Evolutionary conservation across 2,329 filamentous ascomycete species (phyloP).

Genomic region (Aspergillus amoenus): DNA sequence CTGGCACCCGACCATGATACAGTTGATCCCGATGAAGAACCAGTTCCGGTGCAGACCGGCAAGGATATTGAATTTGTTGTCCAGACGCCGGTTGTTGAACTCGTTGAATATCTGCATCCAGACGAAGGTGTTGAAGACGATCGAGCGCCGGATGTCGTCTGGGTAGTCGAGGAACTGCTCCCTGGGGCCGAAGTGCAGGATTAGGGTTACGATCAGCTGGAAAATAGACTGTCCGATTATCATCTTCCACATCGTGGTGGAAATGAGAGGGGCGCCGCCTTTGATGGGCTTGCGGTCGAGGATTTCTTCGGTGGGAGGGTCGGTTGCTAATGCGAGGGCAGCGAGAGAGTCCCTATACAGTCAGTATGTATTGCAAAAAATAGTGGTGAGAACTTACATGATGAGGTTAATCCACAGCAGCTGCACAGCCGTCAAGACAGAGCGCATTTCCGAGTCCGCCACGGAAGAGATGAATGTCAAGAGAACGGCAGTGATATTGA

Average conservation of each 20-base stretch:
- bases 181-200: conserved; percentile 71
- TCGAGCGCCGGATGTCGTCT: conserved; percentile 37
- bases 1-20: conserved; percentile 82
- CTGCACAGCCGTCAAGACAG: conserved; percentile 79
- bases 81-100: conserved; percentile 88
- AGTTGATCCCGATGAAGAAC: conserved; percentile 81
- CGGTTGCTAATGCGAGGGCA: conserved; percentile 58
- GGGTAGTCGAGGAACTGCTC: conserved; percentile 54
- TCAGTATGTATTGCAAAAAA: conserved; percentile 55
- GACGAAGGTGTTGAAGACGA: conserved; percentile 97
- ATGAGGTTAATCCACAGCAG: conserved; percentile 92
- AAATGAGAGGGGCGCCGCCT: conserved; percentile 67
- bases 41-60: conserved; percentile 77
- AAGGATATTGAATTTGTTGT: conserved; percentile 92
- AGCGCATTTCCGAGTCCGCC: conserved; percentile 62
- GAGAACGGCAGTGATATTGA: conserved; percentile 85
- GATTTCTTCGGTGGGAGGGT: conserved; percentile 75
- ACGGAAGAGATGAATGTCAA: conserved; percentile 84
- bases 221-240: conserved; percentile 87
- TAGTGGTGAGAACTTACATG: conserved; percentile 68
- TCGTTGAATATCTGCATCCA: conserved; percentile 99
- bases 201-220: conserved; percentile 72
- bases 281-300: conserved; percentile 74
- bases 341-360: conserved; percentile 13
- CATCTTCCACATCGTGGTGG: conserved; percentile 97